Evolutionary conservation across 331 rosid genomes (phyloP).

Genomic region (Stylosanthes scabra): DNA sequence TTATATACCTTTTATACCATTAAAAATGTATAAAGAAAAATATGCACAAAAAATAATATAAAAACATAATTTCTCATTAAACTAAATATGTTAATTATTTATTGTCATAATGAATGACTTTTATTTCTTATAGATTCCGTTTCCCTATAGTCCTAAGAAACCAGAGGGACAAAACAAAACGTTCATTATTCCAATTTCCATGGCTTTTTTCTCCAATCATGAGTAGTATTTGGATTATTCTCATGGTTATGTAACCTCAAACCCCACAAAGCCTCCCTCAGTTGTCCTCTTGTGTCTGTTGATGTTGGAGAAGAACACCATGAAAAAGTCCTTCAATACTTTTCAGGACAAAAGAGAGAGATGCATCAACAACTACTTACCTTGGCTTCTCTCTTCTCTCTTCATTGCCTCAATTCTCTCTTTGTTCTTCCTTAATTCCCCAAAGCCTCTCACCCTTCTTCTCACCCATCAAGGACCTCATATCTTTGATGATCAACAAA

Average conservation of each 20-base stretch:
- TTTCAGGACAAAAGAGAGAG: constrained; percentile 54
- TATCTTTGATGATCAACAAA: constrained; percentile 3
- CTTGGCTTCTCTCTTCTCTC: constrained; percentile 54
- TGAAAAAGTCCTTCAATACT: constrained; percentile 52
- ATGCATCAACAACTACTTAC: constrained; percentile 33
- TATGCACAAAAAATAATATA: too few relatives aligned
- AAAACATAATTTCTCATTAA: too few relatives aligned
- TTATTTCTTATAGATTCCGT: too few relatives aligned
- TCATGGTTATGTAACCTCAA: constrained; percentile 17
- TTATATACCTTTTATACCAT: too few relatives aligned
- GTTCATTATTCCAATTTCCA: neutral
- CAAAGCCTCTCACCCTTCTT: constrained; percentile 46
- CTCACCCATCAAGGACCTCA: constrained; percentile 42
- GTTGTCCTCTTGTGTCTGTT: neutral
- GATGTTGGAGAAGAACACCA: constrained; percentile 45
- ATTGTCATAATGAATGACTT: neutral
- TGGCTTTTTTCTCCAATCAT: neutral
- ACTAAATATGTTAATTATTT: neutral
- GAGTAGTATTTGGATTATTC: constrained; percentile 1
- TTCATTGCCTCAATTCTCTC: constrained; percentile 52
- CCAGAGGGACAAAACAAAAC: neutral
- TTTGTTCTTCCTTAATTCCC: constrained; percentile 55
- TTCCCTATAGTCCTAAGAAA: neutral
- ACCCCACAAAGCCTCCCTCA: constrained; percentile 10
- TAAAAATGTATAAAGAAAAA: too few relatives aligned